phyloP scores from a whole-genome alignment of 345 rosid species.

The Erysimum cheiranthoides region DNA sequence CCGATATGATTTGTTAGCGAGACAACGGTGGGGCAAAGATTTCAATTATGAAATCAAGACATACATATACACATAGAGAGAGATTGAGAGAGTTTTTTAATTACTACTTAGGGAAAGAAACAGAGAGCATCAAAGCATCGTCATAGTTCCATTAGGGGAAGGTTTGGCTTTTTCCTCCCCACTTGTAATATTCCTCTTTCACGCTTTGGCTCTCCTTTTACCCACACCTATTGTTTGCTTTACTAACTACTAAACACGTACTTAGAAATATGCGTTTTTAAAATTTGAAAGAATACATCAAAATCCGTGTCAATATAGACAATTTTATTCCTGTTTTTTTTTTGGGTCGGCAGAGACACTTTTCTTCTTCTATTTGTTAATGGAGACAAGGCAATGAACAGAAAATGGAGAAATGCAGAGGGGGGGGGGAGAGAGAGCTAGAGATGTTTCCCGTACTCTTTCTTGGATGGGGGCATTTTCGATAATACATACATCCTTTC shows the following conservation, averaged over 20 bases:
- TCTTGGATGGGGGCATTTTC: conserved; percentile 69
- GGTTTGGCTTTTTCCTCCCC: conserved; percentile 43
- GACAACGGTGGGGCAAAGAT: conserved; percentile 31
- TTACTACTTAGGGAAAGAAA: conserved; percentile 56
- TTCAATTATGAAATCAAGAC: conserved; percentile 17
- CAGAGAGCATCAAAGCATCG: conserved; percentile 54
- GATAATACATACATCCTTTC: conserved; percentile 52
- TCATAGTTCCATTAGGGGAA: conserved; percentile 71
- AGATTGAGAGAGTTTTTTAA: conserved; percentile 9
- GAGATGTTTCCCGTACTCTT: conserved; percentile 73
- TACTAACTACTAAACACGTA: conserved; percentile 16
- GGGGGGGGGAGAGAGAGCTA: too few relatives aligned
- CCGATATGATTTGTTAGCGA: conserved; percentile 18
- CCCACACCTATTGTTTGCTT: conserved; percentile 30
- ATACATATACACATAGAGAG: background rate
- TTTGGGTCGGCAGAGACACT: background rate
- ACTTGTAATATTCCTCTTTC: conserved; percentile 41
- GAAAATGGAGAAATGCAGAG: conserved; percentile 24
- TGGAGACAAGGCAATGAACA: conserved; percentile 43
- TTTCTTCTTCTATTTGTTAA: background rate
- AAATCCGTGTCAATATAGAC: background rate
- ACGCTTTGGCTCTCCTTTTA: conserved; percentile 34
- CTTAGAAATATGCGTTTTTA: background rate
- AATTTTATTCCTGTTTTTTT: background rate
- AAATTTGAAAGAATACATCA: background rate